Percentiles rank a stretch among this genome's conserved stretches.
These are phyloP conservation scores for Solanum ahanhuiri DNA, from an alignment of 257 asterid genomes.

Conservation along the genomic window DNA sequence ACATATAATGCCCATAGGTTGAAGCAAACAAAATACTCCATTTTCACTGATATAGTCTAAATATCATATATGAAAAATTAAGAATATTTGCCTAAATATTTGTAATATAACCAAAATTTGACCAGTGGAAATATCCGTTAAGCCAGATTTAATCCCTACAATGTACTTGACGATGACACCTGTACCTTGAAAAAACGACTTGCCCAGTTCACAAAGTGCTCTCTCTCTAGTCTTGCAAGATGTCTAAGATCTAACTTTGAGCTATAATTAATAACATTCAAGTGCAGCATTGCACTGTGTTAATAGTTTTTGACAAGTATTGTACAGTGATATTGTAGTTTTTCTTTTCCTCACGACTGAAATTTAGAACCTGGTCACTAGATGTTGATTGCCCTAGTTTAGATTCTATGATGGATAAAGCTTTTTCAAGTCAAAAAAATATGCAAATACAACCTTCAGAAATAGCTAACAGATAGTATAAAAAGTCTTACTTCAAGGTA, in stretches of 20 bases:
- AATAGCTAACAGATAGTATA: background rate
- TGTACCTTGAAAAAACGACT: background rate
- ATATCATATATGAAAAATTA: background rate
- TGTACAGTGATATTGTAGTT: background rate
- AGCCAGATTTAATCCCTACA: background rate
- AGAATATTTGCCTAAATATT: background rate
- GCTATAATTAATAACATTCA: background rate
- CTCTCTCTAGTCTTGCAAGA: background rate
- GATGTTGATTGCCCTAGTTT: background rate
- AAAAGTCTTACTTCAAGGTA: background rate
- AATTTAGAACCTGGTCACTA: background rate
- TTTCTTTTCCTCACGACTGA: background rate
- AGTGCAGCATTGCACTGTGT: background rate
- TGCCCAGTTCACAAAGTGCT: background rate
- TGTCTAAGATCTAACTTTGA: background rate
- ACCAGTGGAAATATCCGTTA: background rate
- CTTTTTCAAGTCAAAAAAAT: background rate
- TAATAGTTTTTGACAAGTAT: background rate
- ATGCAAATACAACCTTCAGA: background rate
- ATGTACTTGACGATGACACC: background rate
- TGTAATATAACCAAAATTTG: background rate
- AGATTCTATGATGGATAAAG: background rate
- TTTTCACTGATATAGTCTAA: background rate
- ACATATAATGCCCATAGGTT: background rate
- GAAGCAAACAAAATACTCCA: background rate